Conservation (phyloP, 2,329 filamentous ascomycete genomes). For the Penicillium sp. region DNA sequence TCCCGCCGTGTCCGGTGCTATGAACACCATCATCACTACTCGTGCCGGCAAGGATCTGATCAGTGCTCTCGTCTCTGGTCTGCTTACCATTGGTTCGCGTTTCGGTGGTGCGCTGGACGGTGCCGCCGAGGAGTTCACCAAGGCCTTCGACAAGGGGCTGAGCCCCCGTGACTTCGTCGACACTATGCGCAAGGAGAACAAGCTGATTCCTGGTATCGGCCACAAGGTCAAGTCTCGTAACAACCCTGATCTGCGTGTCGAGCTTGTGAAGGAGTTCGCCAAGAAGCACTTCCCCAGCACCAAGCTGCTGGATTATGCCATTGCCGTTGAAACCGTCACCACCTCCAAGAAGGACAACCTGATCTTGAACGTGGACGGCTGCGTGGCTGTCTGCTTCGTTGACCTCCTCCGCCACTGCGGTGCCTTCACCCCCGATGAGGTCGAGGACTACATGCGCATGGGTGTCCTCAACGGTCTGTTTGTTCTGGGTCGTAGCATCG, state of each 20-base stretch:
- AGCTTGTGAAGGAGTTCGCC: slow-evolving; percentile 99
- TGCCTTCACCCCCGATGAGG: slow-evolving; percentile 92
- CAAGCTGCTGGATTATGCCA: slow-evolving; percentile 98
- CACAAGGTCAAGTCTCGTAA: slow-evolving; percentile 99
- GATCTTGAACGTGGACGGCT: slow-evolving; percentile 98
- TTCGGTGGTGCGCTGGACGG: slow-evolving; percentile 98
- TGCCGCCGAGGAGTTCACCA: slow-evolving; percentile 96
- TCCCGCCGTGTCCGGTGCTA: slow-evolving; percentile 96
- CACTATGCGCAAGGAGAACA: slow-evolving; percentile 99
- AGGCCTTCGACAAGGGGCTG: slow-evolving; percentile 95
- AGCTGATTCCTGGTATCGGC: slow-evolving; percentile 98
- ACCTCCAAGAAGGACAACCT: slow-evolving; percentile 99
- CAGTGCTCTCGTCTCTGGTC: slow-evolving; percentile 89
- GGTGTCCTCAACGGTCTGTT: slow-evolving; percentile 99
- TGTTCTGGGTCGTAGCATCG: slow-evolving; percentile 93
- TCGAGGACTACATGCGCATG: slow-evolving; percentile 98
- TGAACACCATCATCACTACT: slow-evolving; percentile 99
- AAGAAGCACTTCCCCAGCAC: slow-evolving; percentile 94
- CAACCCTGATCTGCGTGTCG: slow-evolving; percentile 99
- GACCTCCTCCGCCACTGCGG: slow-evolving; percentile 97
- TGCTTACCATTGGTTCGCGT: slow-evolving; percentile 94
- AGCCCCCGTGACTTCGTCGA: slow-evolving; percentile 99
- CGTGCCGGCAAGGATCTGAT: slow-evolving; percentile 99
- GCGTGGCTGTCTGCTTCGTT: slow-evolving; percentile 97
- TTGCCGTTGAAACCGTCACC: slow-evolving; percentile 95